Evolutionary conservation across 805 yeast genomes (phyloP), one percentile per base, ranked within the genome.

Genomic region (Zygosaccharomyces rouxii): DNA sequence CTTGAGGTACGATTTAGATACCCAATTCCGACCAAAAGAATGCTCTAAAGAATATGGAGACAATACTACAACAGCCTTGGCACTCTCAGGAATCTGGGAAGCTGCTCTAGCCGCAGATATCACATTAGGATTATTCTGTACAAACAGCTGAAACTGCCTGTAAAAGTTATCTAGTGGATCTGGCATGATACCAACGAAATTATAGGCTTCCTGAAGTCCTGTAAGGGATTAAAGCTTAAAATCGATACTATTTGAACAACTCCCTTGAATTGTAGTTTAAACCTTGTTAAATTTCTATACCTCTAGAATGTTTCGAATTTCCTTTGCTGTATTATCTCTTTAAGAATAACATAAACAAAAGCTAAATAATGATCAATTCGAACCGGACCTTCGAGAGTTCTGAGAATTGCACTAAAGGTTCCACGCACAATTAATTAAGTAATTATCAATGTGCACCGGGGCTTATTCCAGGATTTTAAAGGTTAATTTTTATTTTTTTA

Each of bases 21-120:
- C 89, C 96, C 96, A 87, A 25, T 71, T 71, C 33, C 96, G 73
- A 4, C 87, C 81, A 63, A 85, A 88, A 0, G 79, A 78, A 67
- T 87, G 96, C 52, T 80, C 77, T 28, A 84, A 71, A 1, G 89
- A 80, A 48, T 78, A 71, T 0, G 95, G 92, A 0, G 92, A 80
- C 18, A 87, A 64, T 4, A 87, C 71, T 5, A 86, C 71, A 35
- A 83, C 72, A 0, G 87, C 77, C 53, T 76, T 78, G 31, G 79
- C 78, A 31, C 66, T 60, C 39, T 67, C 71, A 4, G 72, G 69
- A 3, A 53, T 61, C 39, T 59, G 63, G 1, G 68, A 57, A 5
- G 70, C 64, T 4, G 66, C 61, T 39, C 67, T 56, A 2, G 70
- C 67, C 3, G 68, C 67, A 7, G 69, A 63, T 1, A 69, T 62